These are phyloP conservation scores for Podaxis carcinomalis DNA, from an alignment of 768 basidiomycete genomes.

Conservation along the genomic window DNA sequence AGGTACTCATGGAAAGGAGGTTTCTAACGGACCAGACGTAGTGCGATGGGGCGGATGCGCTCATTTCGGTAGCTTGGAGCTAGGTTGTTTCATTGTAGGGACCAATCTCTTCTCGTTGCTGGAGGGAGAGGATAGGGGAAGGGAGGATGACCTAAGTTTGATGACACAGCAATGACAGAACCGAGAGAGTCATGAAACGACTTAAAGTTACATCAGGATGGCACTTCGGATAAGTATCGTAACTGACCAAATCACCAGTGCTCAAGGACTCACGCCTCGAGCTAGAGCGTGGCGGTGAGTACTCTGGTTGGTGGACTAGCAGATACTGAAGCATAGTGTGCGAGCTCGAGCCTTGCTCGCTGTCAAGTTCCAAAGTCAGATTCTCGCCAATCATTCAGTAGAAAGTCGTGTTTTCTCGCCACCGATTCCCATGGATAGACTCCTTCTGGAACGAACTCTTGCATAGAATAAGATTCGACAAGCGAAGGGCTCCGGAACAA, in stretches of 20 bases:
- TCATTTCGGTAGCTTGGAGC: neutral
- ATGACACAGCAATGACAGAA: no score
- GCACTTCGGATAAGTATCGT: no score
- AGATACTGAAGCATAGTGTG: neutral
- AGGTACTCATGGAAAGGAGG: neutral
- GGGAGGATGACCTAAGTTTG: no score
- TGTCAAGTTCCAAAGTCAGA: neutral
- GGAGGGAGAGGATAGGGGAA: no score
- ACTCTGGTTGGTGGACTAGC: neutral
- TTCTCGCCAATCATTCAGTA: neutral
- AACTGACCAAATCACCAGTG: no score
- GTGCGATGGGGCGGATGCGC: neutral
- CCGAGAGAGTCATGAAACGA: no score
- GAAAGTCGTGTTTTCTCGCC: neutral
- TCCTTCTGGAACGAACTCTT: neutral
- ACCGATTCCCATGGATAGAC: neutral
- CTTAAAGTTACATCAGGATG: no score
- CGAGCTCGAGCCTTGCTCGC: neutral
- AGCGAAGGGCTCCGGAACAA: neutral
- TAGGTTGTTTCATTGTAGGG: neutral
- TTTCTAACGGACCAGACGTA: neutral
- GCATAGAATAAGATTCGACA: neutral
- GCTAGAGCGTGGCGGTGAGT: no score
- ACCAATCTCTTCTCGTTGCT: no score
- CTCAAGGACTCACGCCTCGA: no score